Conservation (phyloP, 768 basidiomycete species). For the Serendipita sp. region DNA sequence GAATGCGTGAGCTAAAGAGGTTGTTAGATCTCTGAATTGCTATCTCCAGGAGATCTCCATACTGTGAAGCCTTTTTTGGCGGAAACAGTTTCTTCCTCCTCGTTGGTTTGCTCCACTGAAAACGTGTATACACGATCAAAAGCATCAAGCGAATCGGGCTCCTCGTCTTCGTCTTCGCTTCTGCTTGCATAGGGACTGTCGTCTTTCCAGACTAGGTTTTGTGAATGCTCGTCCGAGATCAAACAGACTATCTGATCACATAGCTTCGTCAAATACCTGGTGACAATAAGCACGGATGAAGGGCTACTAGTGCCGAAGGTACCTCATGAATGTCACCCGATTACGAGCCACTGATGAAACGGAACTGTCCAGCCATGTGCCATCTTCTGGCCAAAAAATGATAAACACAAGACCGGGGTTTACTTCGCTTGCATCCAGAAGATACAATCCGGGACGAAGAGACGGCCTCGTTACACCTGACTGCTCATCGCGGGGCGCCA, state of each 20-base stretch:
- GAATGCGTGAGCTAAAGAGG: conserved; percentile 1
- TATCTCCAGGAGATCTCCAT: conserved; percentile 7
- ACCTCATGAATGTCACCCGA: conserved; percentile 48
- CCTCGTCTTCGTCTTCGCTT: conserved; percentile 14
- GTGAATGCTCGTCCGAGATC: conserved; percentile 32
- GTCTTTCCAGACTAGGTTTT: conserved; percentile 27
- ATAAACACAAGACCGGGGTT: conserved; percentile 24
- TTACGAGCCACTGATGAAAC: conserved; percentile 30
- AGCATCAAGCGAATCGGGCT: conserved; percentile 22
- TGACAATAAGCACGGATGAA: neutral
- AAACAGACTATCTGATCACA: conserved; percentile 38
- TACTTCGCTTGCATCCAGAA: conserved; percentile 17
- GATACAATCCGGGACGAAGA: conserved; percentile 37
- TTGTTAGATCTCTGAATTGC: too few relatives aligned
- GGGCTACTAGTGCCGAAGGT: neutral
- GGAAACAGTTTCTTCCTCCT: conserved; percentile 36
- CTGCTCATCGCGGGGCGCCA: neutral
- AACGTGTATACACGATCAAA: conserved; percentile 36
- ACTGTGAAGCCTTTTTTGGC: conserved; percentile 32
- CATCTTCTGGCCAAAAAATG: conserved; percentile 46
- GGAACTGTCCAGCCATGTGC: conserved; percentile 39
- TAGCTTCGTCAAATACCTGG: conserved; percentile 43
- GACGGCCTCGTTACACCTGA: conserved; percentile 8
- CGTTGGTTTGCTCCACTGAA: conserved; percentile 36
- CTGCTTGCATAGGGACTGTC: conserved; percentile 12